Percentiles rank a stretch among this genome's conserved stretches.
Conservation (phyloP, 257 asterid species). For the Plantago ovata region DNA sequence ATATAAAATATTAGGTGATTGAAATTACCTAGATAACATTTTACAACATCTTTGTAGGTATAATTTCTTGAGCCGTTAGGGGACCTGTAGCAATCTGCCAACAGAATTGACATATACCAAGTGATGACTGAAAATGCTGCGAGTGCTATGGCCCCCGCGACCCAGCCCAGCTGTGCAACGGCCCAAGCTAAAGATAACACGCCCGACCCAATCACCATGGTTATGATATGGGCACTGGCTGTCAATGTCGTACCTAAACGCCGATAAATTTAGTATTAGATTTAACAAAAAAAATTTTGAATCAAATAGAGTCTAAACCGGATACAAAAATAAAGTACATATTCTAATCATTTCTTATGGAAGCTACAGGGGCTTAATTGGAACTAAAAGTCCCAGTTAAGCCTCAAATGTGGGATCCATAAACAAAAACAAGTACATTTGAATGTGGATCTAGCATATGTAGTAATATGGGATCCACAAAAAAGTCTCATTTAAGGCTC, state of each 20-base stretch:
- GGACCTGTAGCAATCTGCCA: conserved; percentile 59
- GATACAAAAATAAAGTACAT: too few relatives aligned
- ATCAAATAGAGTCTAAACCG: too few relatives aligned
- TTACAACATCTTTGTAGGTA: conserved; percentile 48
- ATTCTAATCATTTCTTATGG: too few relatives aligned
- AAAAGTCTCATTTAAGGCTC: too few relatives aligned
- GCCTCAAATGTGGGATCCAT: too few relatives aligned
- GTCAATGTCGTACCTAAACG: conserved; percentile 46
- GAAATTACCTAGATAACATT: conserved; percentile 47
- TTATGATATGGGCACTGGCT: conserved; percentile 60
- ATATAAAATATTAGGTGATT: not conserved
- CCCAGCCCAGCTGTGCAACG: conserved; percentile 70
- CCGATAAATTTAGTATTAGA: not conserved
- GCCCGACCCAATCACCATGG: conserved; percentile 76
- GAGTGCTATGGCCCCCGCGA: conserved; percentile 59
- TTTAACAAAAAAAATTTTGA: too few relatives aligned
- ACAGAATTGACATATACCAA: conserved; percentile 46
- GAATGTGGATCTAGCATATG: too few relatives aligned
- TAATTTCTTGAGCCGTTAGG: conserved; percentile 44
- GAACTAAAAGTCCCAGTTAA: too few relatives aligned
- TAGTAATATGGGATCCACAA: too few relatives aligned
- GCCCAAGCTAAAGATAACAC: conserved; percentile 81
- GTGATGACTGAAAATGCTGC: conserved; percentile 46
- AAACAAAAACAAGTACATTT: too few relatives aligned
- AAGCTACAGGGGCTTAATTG: too few relatives aligned